Evolutionary conservation across 306 rosid species (phyloP).

Genomic region (Crataegus laevigata): DNA sequence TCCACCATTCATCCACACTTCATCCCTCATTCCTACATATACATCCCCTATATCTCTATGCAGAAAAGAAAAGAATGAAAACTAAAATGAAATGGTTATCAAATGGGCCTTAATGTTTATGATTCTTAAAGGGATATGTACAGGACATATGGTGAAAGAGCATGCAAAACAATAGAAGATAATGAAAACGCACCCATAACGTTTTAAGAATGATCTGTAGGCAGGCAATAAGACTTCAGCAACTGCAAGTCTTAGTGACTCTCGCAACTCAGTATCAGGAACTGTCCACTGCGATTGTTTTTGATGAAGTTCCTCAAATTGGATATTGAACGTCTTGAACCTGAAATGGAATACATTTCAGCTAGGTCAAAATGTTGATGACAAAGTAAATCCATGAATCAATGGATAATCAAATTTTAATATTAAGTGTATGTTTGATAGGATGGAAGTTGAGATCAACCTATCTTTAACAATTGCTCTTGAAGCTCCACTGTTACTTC

Average conservation of each 20-base stretch:
- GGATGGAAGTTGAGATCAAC: slow-evolving; percentile 21
- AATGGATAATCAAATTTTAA: neutral
- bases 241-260: slow-evolving; percentile 88
- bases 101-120: neutral
- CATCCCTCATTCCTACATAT: neutral
- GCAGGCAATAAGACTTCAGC: slow-evolving; percentile 94
- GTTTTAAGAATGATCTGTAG: slow-evolving; percentile 77
- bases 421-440: neutral
- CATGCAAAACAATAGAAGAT: neutral
- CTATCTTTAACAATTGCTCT: slow-evolving; percentile 89
- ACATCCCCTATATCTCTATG: neutral
- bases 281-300: slow-evolving; percentile 97
- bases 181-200: slow-evolving; percentile 60
- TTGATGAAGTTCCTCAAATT: slow-evolving; percentile 95
- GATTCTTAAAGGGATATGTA: neutral
- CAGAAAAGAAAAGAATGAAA: too few species aligned
- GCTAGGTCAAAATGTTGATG: slow-evolving; percentile 9
- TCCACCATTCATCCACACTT: neutral
- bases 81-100: neutral
- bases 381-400: neutral
- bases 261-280: slow-evolving; percentile 87
- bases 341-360: slow-evolving; percentile 29
- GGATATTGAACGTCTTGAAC: slow-evolving; percentile 69
- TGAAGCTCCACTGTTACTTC: slow-evolving; percentile 83
- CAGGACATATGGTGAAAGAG: neutral